Percentiles rank a stretch among this genome's conserved stretches.
Evolutionary conservation across 2,329 filamentous ascomycete genomes (phyloP).

Genomic region (Nothophaeocryptopus gaeumannii): DNA sequence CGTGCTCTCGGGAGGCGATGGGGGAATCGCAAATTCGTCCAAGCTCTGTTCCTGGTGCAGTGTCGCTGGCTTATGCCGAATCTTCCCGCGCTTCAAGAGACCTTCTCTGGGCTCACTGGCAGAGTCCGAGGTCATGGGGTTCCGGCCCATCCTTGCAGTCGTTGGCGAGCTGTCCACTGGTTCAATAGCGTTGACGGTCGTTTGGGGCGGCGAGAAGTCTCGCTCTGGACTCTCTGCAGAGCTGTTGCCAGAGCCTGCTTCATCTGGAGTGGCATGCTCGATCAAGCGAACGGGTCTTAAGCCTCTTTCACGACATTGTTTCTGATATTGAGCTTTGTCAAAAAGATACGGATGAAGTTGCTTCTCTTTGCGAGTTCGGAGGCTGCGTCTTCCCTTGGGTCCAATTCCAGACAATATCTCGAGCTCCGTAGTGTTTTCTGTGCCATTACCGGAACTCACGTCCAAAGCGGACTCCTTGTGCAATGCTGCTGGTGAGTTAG

Average conservation of each 20-base stretch:
- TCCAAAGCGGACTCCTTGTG: too few species aligned
- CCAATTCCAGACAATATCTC: background rate
- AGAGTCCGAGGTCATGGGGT: too few species aligned
- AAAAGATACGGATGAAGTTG: slow-evolving; percentile 50
- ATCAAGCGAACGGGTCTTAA: slow-evolving; percentile 42
- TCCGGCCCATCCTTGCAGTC: too few species aligned
- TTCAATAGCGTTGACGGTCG: too few species aligned
- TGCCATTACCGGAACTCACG: too few species aligned
- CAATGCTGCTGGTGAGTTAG: too few species aligned
- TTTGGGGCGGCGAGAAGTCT: too few species aligned
- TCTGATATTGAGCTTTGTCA: slow-evolving; percentile 45
- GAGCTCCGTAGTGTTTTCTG: too few species aligned
- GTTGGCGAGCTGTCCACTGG: too few species aligned
- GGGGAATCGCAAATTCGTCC: slow-evolving; percentile 40
- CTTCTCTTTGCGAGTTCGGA: slow-evolving; percentile 47
- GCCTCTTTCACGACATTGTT: slow-evolving; percentile 43
- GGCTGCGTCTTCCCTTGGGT: slow-evolving; percentile 28
- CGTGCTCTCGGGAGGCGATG: slow-evolving; percentile 39
- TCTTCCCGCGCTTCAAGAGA: too few species aligned
- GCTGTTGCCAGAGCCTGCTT: background rate
- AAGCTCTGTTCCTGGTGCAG: background rate
- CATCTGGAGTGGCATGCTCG: slow-evolving; percentile 16
- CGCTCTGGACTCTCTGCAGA: slow-evolving; percentile 9
- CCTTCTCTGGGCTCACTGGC: too few species aligned
- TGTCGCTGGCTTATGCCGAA: too few species aligned